A percentile compares a stretch with the other conserved stretches of the same genome.
Evolutionary conservation across 805 yeast species (phyloP).

Genomic region (Metschnikowia henanensis): DNA sequence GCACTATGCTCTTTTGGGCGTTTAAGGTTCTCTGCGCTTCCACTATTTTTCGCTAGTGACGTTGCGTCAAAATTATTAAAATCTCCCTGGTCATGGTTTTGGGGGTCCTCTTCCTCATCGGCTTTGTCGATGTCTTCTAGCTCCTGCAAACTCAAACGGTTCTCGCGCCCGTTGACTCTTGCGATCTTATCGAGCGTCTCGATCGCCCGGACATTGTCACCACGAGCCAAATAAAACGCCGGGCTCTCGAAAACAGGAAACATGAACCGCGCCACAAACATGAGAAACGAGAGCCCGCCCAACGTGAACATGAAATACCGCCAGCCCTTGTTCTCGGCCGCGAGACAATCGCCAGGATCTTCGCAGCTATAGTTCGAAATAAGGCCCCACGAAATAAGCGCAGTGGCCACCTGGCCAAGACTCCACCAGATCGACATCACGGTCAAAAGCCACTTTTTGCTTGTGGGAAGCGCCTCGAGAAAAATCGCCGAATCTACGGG

Average conservation of each 20-base stretch:
- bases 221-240: slow-evolving; percentile 51
- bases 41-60: background rate
- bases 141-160: slow-evolving; percentile 47
- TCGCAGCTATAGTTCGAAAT: slow-evolving; percentile 16
- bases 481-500: slow-evolving; percentile 29
- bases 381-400: slow-evolving; percentile 18
- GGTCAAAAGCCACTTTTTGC: slow-evolving; percentile 26
- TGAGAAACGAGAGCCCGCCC: slow-evolving; percentile 45
- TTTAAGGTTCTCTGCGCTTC: background rate
- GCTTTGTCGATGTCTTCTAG: slow-evolving; percentile 44
- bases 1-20: background rate
- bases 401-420: slow-evolving; percentile 22
- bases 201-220: slow-evolving; percentile 51
- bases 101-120: slow-evolving; percentile 16
- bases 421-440: slow-evolving; percentile 34
- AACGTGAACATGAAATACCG: slow-evolving; percentile 52
- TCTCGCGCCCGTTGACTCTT: slow-evolving; percentile 39
- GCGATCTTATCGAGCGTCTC: slow-evolving; percentile 46
- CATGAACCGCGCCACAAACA: slow-evolving; percentile 34
- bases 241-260: slow-evolving; percentile 55
- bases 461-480: slow-evolving; percentile 25
- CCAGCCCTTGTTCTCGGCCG: slow-evolving; percentile 57
- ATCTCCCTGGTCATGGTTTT: background rate
- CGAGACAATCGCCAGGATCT: slow-evolving; percentile 33
- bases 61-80: too few species aligned